Base-by-base conservation (phyloP, 352 stramenopile genomes). In the Phytopythium litorale region DNA sequence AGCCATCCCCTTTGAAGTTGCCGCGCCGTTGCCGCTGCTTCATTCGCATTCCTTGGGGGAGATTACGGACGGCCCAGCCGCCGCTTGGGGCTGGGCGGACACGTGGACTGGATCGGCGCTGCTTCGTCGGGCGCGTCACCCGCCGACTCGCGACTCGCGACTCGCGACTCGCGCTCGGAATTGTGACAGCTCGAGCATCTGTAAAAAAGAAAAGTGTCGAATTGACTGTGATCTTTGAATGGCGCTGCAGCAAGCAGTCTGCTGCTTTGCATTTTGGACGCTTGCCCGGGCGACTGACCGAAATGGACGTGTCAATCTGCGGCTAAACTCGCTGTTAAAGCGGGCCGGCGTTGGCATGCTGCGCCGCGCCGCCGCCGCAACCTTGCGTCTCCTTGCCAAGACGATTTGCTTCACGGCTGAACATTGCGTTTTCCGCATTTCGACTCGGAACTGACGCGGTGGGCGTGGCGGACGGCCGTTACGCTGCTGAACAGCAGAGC, bases 121-220 rank as follows among this genome's bases (percentile, higher is more conserved):
- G 55, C 55, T 60, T 60, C 55, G 55, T 60, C 55, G 55, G 25
- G 23, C 55, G 55, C 55, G 55, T 60, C 55, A 60, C 55, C 35
- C 7, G 7, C 28, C n/a, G 33, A 25, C 3, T 32, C 28, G 28
- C 28, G 28, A n/a, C n/a, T n/a, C n/a, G n/a, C n/a, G n/a, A n/a
- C n/a, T n/a, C n/a, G n/a, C n/a, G 25, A 28, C 28, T 32, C 28
- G 28, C 28, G 28, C 28, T 32, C 28, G 49, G 25, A 30, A 55
- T 33, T 21, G 9, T 3, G 16, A 23, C 38, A 30, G 35, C 62
- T 21, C 45, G 45, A 7, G 8, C 46, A 32, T 7, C 28, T 32
- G 28, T 32, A 32, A 7, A 32, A 52, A 52, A 7, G 19, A 52
- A 52, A 33, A n/a, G 21, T 33, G 46, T 45, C 40, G n/a, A 45